phyloP scores from a whole-genome alignment of 2,329 filamentous ascomycete genomes.

The Microdochium paspali region DNA sequence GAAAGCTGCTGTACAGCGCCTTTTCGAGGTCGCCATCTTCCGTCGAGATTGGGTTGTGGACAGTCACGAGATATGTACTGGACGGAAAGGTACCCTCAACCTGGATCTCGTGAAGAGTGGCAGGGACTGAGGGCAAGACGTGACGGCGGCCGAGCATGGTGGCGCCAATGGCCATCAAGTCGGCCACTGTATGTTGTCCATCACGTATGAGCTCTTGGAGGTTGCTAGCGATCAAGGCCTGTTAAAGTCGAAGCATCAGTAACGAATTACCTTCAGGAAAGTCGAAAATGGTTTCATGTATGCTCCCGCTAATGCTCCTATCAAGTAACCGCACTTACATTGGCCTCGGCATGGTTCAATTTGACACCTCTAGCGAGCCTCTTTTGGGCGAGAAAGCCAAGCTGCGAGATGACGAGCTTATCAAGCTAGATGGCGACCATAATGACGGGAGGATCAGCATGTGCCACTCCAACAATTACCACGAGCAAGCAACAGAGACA shows the following conservation, averaged over 20 bases:
- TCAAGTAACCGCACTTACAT: no score
- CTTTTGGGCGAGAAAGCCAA: constrained; percentile 79
- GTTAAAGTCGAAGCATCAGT: background rate
- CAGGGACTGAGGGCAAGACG: constrained; percentile 73
- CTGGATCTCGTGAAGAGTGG: constrained; percentile 74
- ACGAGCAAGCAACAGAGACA: constrained; percentile 2
- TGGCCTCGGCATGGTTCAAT: constrained; percentile 84
- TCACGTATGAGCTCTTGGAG: constrained; percentile 95
- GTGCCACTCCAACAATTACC: background rate
- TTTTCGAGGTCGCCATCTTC: constrained; percentile 81
- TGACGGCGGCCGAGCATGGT: constrained; percentile 91
- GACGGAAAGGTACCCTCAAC: constrained; percentile 89
- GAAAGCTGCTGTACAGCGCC: constrained; percentile 83
- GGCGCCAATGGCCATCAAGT: constrained; percentile 85
- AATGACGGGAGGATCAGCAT: background rate
- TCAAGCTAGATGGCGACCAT: constrained; percentile 55
- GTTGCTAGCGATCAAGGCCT: constrained; percentile 78
- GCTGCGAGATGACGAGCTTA: constrained; percentile 88
- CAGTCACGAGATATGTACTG: constrained; percentile 89
- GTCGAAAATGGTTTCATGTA: no score
- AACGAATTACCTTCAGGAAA: no score
- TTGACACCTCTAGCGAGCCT: constrained; percentile 80
- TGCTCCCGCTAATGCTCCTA: no score
- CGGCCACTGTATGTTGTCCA: constrained; percentile 84
- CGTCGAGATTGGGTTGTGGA: constrained; percentile 79